These are phyloP conservation scores for Cyclocybe aegerita DNA, from an alignment of 768 basidiomycete genomes.

Conservation along the genomic window DNA sequence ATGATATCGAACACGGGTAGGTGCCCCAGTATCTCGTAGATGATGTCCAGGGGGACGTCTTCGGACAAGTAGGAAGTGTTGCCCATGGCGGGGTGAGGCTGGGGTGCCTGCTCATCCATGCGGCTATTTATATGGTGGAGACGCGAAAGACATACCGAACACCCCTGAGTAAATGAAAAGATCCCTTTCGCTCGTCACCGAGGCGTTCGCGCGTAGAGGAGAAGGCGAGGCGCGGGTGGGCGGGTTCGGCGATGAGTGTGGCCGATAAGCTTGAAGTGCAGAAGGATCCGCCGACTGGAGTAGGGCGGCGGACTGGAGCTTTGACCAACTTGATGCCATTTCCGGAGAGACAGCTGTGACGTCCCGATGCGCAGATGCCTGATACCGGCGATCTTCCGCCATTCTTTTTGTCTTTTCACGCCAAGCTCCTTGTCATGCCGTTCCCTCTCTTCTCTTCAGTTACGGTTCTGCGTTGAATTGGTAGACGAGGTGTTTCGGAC, in stretches of 20 bases:
- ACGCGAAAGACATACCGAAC: background rate
- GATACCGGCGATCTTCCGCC: slow-evolving; percentile 7
- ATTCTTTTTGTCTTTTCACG: slow-evolving; percentile 8
- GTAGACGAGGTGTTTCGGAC: no score
- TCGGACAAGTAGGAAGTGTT: slow-evolving; percentile 1
- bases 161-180: no score
- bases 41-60: slow-evolving; percentile 17
- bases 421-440: slow-evolving; percentile 2
- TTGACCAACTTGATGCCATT: slow-evolving; percentile 1
- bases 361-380: background rate
- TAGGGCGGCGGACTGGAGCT: background rate
- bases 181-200: background rate
- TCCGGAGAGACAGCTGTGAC: no score
- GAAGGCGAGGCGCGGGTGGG: no score
- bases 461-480: background rate
- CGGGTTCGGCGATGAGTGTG: no score
- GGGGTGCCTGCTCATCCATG: background rate
- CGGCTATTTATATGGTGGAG: background rate
- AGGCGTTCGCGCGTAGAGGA: no score
- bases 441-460: background rate
- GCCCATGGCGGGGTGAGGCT: background rate
- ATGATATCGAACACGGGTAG: slow-evolving; percentile 16
- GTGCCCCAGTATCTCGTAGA: slow-evolving; percentile 21
- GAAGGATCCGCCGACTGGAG: background rate
- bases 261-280: background rate